A percentile compares a stretch with the other conserved stretches of the same genome.
Conservation (phyloP, 208 protist species). For the Blastocrithidia nonstop region DNA sequence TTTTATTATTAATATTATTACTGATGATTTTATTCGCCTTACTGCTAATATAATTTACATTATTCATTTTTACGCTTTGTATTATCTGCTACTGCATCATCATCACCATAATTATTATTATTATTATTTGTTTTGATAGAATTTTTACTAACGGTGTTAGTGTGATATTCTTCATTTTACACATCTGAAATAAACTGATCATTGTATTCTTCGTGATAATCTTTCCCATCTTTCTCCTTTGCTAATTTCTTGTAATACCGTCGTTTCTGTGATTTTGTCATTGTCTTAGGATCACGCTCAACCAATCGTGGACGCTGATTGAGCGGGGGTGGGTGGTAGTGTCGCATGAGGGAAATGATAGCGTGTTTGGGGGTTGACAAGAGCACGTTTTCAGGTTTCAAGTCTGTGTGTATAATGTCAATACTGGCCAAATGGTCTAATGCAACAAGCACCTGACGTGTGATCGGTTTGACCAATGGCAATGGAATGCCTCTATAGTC, state of each 20-base stretch:
- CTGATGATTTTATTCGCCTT: too few relatives aligned
- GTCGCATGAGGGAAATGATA: conserved; percentile 78
- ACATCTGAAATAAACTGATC: too few relatives aligned
- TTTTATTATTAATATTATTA: too few relatives aligned
- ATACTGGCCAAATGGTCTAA: conserved; percentile 91
- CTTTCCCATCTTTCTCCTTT: conserved; percentile 27
- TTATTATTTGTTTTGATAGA: too few relatives aligned
- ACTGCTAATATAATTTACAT: too few relatives aligned
- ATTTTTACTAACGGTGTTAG: too few relatives aligned
- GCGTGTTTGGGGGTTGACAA: conserved; percentile 72
- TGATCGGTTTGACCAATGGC: conserved; percentile 88
- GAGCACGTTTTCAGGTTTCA: conserved; percentile 95
- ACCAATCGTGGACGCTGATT: conserved; percentile 59
- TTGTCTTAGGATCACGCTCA: conserved; percentile 69
- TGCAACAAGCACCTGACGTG: conserved; percentile 72
- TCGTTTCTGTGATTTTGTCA: conserved; percentile 86
- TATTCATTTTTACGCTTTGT: too few relatives aligned
- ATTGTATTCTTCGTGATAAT: too few relatives aligned
- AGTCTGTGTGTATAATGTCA: conserved; percentile 94
- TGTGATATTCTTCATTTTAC: too few relatives aligned
- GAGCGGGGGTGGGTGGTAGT: conserved; percentile 53
- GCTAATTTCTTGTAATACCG: conserved; percentile 85
- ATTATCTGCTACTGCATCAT: too few relatives aligned
- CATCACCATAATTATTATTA: too few relatives aligned
- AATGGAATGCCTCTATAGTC: conserved; percentile 92